Evolutionary conservation across 1,284 basidiomycete species (phyloP).

Genomic region (Malassezia arunalokei): DNA sequence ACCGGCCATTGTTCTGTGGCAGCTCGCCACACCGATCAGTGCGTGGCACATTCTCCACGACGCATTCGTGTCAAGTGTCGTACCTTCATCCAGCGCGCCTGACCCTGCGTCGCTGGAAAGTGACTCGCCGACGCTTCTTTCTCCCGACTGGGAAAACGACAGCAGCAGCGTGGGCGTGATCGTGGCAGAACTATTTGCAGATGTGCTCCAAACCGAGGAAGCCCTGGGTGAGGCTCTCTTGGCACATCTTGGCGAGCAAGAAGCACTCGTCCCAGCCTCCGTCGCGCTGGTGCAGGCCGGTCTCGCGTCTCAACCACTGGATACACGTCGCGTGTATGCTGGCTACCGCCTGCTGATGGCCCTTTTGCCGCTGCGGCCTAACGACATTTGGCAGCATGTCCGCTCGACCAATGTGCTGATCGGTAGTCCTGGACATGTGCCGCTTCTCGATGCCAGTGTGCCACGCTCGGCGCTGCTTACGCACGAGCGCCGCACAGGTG

Average conservation of each 20-base stretch:
- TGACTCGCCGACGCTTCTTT: slow-evolving; percentile 16
- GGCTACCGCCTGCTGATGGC: slow-evolving; percentile 66
- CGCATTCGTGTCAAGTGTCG: slow-evolving; percentile 51
- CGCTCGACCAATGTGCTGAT: slow-evolving; percentile 66
- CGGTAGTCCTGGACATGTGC: slow-evolving; percentile 48
- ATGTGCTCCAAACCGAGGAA: slow-evolving; percentile 58
- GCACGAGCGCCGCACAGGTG: slow-evolving; percentile 48
- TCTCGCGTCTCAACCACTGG: slow-evolving; percentile 53
- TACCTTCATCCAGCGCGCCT: slow-evolving; percentile 48
- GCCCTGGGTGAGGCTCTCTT: slow-evolving; percentile 57
- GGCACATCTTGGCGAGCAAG: slow-evolving; percentile 53
- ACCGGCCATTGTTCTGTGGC: slow-evolving; percentile 64
- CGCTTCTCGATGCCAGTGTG: slow-evolving; percentile 14
- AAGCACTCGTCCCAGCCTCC: slow-evolving; percentile 58
- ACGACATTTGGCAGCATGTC: slow-evolving; percentile 71
- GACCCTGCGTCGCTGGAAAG: neutral
- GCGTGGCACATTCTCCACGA: slow-evolving; percentile 72
- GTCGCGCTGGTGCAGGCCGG: slow-evolving; percentile 73
- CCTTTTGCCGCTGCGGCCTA: slow-evolving; percentile 62
- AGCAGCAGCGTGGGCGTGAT: slow-evolving; percentile 54
- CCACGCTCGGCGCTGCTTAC: neutral
- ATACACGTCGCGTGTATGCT: slow-evolving; percentile 61
- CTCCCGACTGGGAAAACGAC: slow-evolving; percentile 17
- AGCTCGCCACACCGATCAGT: slow-evolving; percentile 56
- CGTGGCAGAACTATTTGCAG: slow-evolving; percentile 64